These are phyloP conservation scores for Solanum chaucha DNA, from an alignment of 257 asterid genomes.

Conservation along the genomic window DNA sequence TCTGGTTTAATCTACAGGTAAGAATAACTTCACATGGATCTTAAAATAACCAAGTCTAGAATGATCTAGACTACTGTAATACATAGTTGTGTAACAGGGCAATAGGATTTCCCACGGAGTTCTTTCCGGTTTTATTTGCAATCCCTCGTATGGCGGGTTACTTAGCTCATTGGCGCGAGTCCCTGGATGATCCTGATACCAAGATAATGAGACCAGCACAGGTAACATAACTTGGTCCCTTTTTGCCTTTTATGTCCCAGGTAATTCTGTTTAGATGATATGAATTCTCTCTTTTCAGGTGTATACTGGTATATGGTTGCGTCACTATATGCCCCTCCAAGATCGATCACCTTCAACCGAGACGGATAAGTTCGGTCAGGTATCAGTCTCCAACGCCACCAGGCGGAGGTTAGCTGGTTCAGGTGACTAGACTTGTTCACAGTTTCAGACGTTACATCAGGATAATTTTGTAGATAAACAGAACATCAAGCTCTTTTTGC, in stretches of 20 bases:
- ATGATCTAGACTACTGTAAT: no score
- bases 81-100: no score
- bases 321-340: slow-evolving; percentile 54
- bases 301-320: slow-evolving; percentile 85
- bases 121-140: no score
- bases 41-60: no score
- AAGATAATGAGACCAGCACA: no score
- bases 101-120: no score
- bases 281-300: slow-evolving; percentile 29
- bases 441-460: not conserved
- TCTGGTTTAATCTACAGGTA: no score
- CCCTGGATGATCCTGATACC: no score
- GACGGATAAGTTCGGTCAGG: slow-evolving; percentile 67
- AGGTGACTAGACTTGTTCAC: slow-evolving; percentile 29
- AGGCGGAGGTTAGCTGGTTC: slow-evolving; percentile 86
- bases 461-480: not conserved
- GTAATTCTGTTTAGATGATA: not conserved
- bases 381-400: slow-evolving; percentile 77
- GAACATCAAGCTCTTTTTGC: not conserved
- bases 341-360: slow-evolving; percentile 39
- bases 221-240: no score
- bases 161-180: slow-evolving; percentile 95
- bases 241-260: not conserved
- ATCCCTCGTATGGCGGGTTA: slow-evolving; percentile 98
- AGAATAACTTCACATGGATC: no score